phyloP scores from a whole-genome alignment of 208 protist genomes.

The Leishmania arabica region DNA sequence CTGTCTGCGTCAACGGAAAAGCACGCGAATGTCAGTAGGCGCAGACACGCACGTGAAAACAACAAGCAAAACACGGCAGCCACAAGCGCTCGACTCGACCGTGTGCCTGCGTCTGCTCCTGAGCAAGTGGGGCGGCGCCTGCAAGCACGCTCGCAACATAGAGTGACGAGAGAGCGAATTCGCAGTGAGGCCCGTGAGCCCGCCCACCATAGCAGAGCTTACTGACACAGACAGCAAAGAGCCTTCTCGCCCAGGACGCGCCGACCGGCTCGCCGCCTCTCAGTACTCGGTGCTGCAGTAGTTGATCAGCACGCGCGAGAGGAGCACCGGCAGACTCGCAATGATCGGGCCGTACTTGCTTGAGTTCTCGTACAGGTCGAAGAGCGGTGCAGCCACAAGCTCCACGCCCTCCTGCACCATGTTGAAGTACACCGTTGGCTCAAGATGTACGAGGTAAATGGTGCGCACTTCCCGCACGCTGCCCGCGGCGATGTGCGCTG shows the following conservation, averaged over 20 bases:
- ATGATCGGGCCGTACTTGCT: constrained; percentile 85
- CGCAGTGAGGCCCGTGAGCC: background rate
- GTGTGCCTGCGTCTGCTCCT: background rate
- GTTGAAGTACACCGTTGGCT: constrained; percentile 71
- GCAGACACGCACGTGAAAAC: background rate
- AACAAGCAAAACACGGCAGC: background rate
- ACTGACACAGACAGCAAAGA: background rate
- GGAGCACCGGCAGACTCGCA: constrained; percentile 70
- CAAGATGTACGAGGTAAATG: constrained; percentile 85
- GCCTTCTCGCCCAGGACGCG: background rate
- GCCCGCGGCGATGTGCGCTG: constrained; percentile 78
- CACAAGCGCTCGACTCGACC: background rate
- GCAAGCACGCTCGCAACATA: background rate
- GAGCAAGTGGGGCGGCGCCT: background rate
- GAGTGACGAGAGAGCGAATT: background rate
- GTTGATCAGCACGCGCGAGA: constrained; percentile 88
- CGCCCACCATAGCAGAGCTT: background rate
- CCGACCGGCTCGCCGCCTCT: background rate
- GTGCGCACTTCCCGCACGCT: constrained; percentile 84
- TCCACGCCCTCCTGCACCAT: constrained; percentile 66
- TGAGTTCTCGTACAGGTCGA: constrained; percentile 92
- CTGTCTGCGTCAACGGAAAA: background rate
- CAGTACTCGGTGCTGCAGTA: constrained; percentile 74
- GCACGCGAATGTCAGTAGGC: background rate
- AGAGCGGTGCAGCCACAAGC: constrained; percentile 89